phyloP scores from a whole-genome alignment of 2,329 filamentous ascomycete genomes.

The Leptoxyphium fumago region DNA sequence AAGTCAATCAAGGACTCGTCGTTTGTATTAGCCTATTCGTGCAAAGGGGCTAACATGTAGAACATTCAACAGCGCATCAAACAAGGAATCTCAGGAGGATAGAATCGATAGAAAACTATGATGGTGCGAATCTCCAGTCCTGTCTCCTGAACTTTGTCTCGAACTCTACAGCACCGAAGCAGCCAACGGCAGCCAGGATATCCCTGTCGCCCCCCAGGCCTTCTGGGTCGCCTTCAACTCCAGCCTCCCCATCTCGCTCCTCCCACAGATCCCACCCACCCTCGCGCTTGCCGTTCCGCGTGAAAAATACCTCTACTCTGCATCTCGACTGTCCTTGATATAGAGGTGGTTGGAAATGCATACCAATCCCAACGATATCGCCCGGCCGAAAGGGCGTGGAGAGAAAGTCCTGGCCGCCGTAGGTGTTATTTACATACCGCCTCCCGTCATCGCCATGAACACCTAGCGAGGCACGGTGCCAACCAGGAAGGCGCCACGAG shows the following conservation, averaged over 20 bases:
- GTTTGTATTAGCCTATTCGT: no score
- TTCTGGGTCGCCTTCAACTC: conserved; percentile 42
- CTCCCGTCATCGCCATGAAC: conserved; percentile 73
- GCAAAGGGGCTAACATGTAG: no score
- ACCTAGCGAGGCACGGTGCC: conserved; percentile 60
- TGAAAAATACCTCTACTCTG: conserved; percentile 53
- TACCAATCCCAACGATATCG: conserved; percentile 57
- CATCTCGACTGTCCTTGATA: conserved; percentile 19
- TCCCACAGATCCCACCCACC: conserved; percentile 62
- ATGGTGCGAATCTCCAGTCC: conserved; percentile 19
- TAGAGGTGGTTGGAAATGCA: conserved; percentile 36
- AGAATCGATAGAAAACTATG: not conserved
- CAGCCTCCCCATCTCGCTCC: conserved; percentile 47
- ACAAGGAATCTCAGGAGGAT: no score
- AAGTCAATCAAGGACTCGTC: no score
- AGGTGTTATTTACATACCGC: conserved; percentile 59
- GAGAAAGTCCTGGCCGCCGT: conserved; percentile 53
- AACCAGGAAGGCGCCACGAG: conserved; percentile 61
- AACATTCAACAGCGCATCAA: no score
- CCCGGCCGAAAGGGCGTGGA: conserved; percentile 47
- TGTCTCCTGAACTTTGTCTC: conserved; percentile 36
- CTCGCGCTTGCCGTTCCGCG: conserved; percentile 44
- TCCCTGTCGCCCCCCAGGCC: conserved; percentile 56
- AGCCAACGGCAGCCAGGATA: conserved; percentile 54
- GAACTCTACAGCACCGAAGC: conserved; percentile 53